Percentiles rank a stretch among this genome's conserved stretches.
Evolutionary conservation across 257 asterid genomes (phyloP).

Genomic region (Marsdenia floribunda): DNA sequence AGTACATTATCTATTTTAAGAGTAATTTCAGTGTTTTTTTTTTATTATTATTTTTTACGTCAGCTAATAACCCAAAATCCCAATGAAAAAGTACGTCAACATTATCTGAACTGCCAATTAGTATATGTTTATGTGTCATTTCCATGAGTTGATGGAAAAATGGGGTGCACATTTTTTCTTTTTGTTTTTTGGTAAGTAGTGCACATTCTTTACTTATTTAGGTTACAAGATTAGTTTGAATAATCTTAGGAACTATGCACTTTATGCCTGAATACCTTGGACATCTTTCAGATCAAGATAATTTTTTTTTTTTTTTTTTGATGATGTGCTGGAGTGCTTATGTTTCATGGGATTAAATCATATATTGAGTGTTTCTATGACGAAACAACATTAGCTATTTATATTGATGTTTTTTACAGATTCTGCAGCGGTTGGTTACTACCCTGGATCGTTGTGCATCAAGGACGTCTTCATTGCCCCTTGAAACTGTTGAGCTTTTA

Average conservation of each 20-base stretch:
- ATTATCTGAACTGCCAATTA: not conserved
- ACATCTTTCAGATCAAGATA: not conserved
- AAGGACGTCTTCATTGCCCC: conserved; percentile 85
- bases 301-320: not conserved
- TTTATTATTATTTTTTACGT: not conserved
- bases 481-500: conserved; percentile 91
- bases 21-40: no score
- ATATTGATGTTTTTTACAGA: conserved; percentile 39
- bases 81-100: not conserved
- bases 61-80: not conserved
- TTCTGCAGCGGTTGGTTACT: conserved; percentile 61
- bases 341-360: not conserved
- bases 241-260: not conserved
- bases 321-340: not conserved
- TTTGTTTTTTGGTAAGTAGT: no score
- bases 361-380: not conserved
- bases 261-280: not conserved
- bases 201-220: not conserved
- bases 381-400: not conserved
- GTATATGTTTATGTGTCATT: not conserved
- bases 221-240: not conserved
- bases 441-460: conserved; percentile 98
- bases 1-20: not conserved
- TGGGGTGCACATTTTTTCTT: not conserved
- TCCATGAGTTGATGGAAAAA: not conserved